phyloP scores from a whole-genome alignment of 768 basidiomycete genomes.

The Amylocystis lapponica region DNA sequence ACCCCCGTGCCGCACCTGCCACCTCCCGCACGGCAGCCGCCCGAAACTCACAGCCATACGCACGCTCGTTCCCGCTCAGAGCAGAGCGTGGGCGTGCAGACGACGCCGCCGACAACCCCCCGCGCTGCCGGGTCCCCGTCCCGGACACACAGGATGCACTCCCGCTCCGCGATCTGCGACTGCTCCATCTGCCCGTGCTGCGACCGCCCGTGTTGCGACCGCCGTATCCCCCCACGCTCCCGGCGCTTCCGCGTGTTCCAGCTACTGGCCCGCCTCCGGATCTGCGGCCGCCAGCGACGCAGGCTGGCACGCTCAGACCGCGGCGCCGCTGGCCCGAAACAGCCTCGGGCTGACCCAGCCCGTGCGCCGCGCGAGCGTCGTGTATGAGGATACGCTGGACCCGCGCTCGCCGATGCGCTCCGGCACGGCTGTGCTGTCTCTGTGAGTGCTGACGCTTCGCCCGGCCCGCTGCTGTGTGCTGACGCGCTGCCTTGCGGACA shows the following conservation, averaged over 20 bases:
- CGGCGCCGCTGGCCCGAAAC: neutral
- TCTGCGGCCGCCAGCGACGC: neutral
- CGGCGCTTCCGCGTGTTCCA: neutral
- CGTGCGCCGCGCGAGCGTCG: constrained; percentile 2
- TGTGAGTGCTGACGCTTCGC: neutral
- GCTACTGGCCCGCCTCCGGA: neutral
- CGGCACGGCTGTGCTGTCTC: constrained; percentile 1
- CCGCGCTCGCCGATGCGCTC: constrained; percentile 8
- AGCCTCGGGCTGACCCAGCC: constrained; percentile 8
- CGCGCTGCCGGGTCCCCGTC: neutral
- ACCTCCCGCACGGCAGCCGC: neutral
- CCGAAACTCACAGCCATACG: neutral
- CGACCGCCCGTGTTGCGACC: neutral
- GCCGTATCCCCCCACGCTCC: neutral
- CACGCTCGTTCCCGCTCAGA: neutral
- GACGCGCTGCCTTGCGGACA: too few species aligned
- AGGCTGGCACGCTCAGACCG: neutral
- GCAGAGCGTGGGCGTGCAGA: neutral
- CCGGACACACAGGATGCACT: too few species aligned
- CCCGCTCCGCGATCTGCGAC: too few species aligned
- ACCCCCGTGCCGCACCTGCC: neutral
- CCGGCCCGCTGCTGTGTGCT: too few species aligned
- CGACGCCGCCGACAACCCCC: neutral
- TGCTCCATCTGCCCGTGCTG: neutral
- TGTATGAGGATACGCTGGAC: constrained; percentile 4